A percentile compares a stretch with the other conserved stretches of the same genome.
phyloP scores from a whole-genome alignment of 2,329 filamentous ascomycete species.

The Colletotrichum paranaense region DNA sequence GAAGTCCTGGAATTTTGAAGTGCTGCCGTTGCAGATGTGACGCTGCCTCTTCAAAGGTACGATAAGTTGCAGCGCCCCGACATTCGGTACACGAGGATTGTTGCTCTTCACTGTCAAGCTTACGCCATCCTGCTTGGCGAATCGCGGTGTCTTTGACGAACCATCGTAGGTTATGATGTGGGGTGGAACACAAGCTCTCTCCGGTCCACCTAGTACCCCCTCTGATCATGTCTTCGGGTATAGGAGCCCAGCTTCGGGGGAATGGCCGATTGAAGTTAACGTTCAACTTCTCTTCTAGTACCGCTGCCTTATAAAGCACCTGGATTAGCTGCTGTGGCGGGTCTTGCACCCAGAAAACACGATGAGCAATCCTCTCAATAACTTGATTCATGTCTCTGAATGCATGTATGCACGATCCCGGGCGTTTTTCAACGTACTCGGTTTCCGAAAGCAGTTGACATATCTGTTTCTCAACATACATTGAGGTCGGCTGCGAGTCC shows the following conservation, averaged over 20 bases:
- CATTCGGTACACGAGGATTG: accelerated
- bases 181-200: no score
- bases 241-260: neutral
- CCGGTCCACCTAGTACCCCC: no score
- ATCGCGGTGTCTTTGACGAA: neutral
- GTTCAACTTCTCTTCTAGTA: neutral
- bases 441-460: neutral
- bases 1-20: neutral
- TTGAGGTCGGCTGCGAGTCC: neutral
- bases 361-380: neutral
- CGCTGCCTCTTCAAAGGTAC: neutral
- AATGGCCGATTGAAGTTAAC: neutral
- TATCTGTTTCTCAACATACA: neutral
- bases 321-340: neutral
- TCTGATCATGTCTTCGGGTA: neutral
- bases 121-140: no score
- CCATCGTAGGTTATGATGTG: neutral
- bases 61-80: neutral
- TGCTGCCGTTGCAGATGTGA: neutral
- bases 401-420: neutral
- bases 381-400: neutral
- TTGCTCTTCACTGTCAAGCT: accelerated
- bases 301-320: neutral
- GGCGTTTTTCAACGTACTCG: neutral
- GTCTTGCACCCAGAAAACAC: neutral